A percentile compares a stretch with the other conserved stretches of the same genome.
Conservation (phyloP, 306 rosid species). For the Benincasa hispida region DNA sequence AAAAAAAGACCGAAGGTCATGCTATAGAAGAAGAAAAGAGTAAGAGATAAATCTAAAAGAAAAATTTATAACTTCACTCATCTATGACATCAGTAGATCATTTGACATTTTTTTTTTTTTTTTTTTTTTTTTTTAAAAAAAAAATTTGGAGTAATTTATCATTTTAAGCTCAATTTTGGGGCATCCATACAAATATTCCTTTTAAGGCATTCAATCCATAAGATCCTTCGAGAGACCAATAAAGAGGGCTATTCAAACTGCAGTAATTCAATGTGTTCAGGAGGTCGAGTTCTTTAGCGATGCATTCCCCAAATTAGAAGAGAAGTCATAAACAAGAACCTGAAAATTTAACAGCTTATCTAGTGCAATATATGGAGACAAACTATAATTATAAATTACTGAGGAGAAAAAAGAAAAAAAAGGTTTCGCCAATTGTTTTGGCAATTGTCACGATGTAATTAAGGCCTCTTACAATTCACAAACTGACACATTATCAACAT, state of each 20-base stretch:
- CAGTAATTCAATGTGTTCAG: not conserved
- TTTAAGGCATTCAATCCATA: too few species aligned
- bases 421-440: not conserved
- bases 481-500: constrained; percentile 5
- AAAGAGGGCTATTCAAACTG: not conserved
- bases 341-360: not conserved
- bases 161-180: too few species aligned
- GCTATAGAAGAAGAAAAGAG: too few species aligned
- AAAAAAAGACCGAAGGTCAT: too few species aligned
- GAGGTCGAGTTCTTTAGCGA: not conserved
- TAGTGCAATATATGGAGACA: not conserved
- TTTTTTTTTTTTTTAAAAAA: too few species aligned
- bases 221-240: not conserved
- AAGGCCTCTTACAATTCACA: constrained; percentile 26
- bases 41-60: too few species aligned
- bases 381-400: not conserved
- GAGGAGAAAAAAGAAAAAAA: not conserved
- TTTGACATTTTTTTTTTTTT: too few species aligned
- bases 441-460: constrained; percentile 1
- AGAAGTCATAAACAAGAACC: not conserved
- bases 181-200: too few species aligned
- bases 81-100: too few species aligned
- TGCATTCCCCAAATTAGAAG: not conserved
- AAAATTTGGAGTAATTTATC: too few species aligned
- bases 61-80: too few species aligned